A percentile compares a stretch with the other conserved stretches of the same genome.
Conservation (phyloP, 345 rosid genomes). For the Murraya paniculata region DNA sequence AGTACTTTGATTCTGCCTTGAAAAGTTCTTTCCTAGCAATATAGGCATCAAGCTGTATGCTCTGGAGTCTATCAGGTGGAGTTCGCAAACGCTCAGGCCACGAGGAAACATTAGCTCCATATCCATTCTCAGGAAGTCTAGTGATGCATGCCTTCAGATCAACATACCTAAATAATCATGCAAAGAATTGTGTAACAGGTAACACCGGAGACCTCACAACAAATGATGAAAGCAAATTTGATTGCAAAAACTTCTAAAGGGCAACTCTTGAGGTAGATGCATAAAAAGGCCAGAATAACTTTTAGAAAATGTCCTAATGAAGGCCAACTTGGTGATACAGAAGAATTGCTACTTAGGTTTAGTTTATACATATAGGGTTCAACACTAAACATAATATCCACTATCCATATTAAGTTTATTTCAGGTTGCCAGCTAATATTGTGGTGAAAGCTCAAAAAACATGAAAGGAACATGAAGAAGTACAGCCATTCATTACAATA, state of each 20-base stretch:
- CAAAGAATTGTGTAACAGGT: constrained; percentile 1
- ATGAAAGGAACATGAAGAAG: background rate
- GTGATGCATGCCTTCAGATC: constrained; percentile 84
- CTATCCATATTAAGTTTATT: background rate
- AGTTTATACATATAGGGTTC: background rate
- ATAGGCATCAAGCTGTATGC: constrained; percentile 74
- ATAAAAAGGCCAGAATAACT: background rate
- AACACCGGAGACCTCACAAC: constrained; percentile 2
- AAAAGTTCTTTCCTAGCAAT: constrained; percentile 88
- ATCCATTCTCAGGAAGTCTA: constrained; percentile 79
- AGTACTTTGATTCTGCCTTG: constrained; percentile 85
- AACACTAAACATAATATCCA: background rate
- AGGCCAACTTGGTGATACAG: background rate
- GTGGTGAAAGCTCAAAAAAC: background rate
- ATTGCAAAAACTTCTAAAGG: background rate
- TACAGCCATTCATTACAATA: background rate
- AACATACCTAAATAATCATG: constrained; percentile 57
- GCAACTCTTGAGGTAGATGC: background rate
- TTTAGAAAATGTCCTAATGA: background rate
- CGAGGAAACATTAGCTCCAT: constrained; percentile 62
- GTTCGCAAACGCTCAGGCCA: constrained; percentile 87
- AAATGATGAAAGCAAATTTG: constrained; percentile 6
- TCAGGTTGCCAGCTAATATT: background rate
- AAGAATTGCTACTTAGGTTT: background rate
- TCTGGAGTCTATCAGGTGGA: constrained; percentile 91